phyloP scores from a whole-genome alignment of 2,329 filamentous ascomycete species.

The Tolypocladium cylindrosporum region DNA sequence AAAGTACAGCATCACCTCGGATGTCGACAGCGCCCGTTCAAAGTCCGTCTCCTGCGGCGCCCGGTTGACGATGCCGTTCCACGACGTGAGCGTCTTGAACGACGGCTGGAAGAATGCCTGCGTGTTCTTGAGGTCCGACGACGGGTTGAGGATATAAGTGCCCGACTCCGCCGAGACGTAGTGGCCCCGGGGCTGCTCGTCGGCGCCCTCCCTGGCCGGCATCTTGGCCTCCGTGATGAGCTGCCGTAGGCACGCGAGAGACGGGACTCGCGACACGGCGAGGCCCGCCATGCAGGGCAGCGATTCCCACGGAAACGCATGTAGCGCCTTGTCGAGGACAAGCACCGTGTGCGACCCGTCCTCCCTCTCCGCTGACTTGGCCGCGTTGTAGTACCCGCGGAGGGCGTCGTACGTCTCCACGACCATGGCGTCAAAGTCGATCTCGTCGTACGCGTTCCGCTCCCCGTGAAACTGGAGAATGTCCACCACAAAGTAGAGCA shows the following conservation, averaged over 20 bases:
- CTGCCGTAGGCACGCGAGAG: conserved; percentile 69
- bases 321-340: conserved; percentile 82
- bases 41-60: conserved; percentile 72
- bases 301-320: conserved; percentile 93
- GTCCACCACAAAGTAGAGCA: conserved; percentile 93
- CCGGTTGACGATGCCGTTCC: conserved; percentile 59
- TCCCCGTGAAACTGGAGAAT: conserved; percentile 96
- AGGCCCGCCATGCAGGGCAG: conserved; percentile 72
- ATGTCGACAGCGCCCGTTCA: conserved; percentile 51
- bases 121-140: conserved; percentile 71
- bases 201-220: conserved; percentile 5
- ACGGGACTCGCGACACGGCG: conserved; percentile 81
- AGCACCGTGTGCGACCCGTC: conserved; percentile 65
- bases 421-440: conserved; percentile 88
- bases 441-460: conserved; percentile 92
- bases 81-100: conserved; percentile 57
- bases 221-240: conserved; percentile 49
- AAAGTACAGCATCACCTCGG: conserved; percentile 81
- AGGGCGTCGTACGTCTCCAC: conserved; percentile 82
- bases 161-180: conserved; percentile 46
- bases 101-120: conserved; percentile 60
- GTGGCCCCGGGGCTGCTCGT: conserved; percentile 29
- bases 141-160: conserved; percentile 83
- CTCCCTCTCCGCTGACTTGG: conserved; percentile 28
- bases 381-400: conserved; percentile 59